A percentile compares a stretch with the other conserved stretches of the same genome.
phyloP scores from a whole-genome alignment of 2,329 filamentous ascomycete species.

The Aspergillus sp. region DNA sequence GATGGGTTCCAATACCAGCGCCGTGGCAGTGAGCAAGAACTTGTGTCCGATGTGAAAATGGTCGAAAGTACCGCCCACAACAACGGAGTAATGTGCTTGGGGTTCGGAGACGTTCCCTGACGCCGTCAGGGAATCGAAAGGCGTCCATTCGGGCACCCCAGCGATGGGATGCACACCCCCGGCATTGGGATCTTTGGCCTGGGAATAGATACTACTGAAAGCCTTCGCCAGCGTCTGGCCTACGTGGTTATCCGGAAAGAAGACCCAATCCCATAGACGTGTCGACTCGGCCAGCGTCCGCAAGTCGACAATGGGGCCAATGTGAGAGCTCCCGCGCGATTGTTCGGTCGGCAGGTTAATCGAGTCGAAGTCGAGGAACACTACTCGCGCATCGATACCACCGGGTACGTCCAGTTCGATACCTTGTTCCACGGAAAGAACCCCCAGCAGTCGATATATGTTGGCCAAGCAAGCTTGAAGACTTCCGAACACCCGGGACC shows the following conservation, averaged over 20 bases:
- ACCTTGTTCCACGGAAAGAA: constrained; percentile 65
- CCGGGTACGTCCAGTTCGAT: constrained; percentile 65
- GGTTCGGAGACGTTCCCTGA: constrained; percentile 19
- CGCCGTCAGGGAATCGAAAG: constrained; percentile 21
- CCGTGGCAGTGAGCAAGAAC: constrained; percentile 85
- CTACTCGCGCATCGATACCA: constrained; percentile 72
- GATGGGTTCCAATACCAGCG: constrained; percentile 64
- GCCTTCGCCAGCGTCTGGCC: constrained; percentile 28
- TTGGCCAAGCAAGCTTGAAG: constrained; percentile 73
- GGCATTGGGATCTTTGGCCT: constrained; percentile 18
- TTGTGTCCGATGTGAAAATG: constrained; percentile 96
- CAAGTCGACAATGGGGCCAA: constrained; percentile 54
- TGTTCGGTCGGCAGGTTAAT: constrained; percentile 22
- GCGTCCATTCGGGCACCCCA: constrained; percentile 21
- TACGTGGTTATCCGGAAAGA: constrained; percentile 27
- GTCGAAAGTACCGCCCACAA: constrained; percentile 92
- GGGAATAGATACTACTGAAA: constrained; percentile 35
- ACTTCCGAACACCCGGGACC: constrained; percentile 62
- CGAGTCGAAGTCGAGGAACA: constrained; percentile 66
- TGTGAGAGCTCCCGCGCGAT: constrained; percentile 13
- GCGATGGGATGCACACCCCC: constrained; percentile 23
- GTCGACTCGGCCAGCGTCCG: constrained; percentile 46
- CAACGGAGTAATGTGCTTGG: constrained; percentile 60
- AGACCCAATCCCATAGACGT: constrained; percentile 33
- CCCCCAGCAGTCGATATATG: constrained; percentile 74